Percentiles rank a stretch among this genome's conserved stretches.
Conservation (phyloP, 768 basidiomycete genomes). For the Neoboletus subvelutipes region DNA sequence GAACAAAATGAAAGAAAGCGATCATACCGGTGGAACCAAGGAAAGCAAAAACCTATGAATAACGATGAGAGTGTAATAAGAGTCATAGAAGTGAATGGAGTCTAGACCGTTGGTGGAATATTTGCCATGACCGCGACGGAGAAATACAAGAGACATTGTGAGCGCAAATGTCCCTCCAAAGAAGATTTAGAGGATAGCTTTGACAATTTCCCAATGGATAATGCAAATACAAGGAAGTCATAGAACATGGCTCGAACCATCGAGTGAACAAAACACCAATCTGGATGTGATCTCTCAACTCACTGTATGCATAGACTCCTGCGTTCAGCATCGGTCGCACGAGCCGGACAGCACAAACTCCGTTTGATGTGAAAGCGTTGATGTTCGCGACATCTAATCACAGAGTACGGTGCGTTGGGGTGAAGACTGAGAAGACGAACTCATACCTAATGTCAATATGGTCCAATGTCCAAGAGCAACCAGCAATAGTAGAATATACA, state of each 20-base stretch:
- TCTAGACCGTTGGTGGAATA: conserved; percentile 10
- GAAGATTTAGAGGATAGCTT: not conserved
- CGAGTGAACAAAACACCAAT: not conserved
- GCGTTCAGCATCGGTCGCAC: not conserved
- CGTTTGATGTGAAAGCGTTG: not conserved
- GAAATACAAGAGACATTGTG: not conserved
- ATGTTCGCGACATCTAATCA: not conserved
- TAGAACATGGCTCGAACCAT: not conserved
- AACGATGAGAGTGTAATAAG: not conserved
- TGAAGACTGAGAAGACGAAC: too few relatives aligned
- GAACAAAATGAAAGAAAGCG: not conserved
- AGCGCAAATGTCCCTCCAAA: not conserved
- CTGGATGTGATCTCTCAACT: not conserved
- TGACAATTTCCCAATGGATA: not conserved
- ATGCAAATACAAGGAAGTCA: not conserved
- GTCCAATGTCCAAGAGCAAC: not conserved
- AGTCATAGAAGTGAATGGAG: too few relatives aligned
- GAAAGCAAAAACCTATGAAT: conserved; percentile 10
- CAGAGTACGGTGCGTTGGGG: too few relatives aligned
- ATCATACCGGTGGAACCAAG: conserved; percentile 4
- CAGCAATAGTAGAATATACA: not conserved
- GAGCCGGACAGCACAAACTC: not conserved
- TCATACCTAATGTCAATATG: not conserved
- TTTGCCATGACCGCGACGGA: conserved; percentile 9
- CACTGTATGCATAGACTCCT: not conserved